A percentile compares a stretch with the other conserved stretches of the same genome.
phyloP scores from a whole-genome alignment of 495 filamentous ascomycete genomes.

The Aspergillus saccharolyticus region DNA sequence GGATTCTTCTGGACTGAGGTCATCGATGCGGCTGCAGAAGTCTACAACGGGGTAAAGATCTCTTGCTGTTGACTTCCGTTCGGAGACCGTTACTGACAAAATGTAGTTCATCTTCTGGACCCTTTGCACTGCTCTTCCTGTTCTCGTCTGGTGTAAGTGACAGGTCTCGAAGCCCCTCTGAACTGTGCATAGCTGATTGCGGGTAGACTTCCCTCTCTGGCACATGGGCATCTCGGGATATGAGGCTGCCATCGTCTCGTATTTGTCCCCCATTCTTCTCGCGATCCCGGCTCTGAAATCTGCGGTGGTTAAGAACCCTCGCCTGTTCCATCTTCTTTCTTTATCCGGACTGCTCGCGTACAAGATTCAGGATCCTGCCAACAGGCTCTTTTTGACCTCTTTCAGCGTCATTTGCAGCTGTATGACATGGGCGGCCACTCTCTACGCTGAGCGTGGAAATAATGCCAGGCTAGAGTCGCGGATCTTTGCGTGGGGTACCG shows the following conservation, averaged over 20 bases:
- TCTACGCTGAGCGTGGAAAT: conserved; percentile 73
- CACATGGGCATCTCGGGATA: conserved; percentile 99
- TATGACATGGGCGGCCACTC: conserved; percentile 74
- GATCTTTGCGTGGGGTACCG: conserved; percentile 73
- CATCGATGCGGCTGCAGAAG: conserved; percentile 78
- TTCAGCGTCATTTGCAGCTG: conserved; percentile 75
- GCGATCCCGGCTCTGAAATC: conserved; percentile 63
- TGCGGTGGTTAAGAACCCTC: conserved; percentile 62
- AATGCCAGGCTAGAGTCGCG: conserved; percentile 71
- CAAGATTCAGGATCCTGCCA: conserved; percentile 64
- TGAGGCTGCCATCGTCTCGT: conserved; percentile 80
- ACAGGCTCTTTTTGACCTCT: conserved; percentile 73
- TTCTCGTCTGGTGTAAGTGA: conserved; percentile 90
- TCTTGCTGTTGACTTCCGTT: background rate
- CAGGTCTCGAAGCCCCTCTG: conserved; percentile 3
- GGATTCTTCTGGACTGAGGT: conserved; percentile 70
- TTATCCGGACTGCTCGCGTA: conserved; percentile 77
- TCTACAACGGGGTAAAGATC: conserved; percentile 79
- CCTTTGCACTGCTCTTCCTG: conserved; percentile 78
- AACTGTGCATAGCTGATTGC: conserved; percentile 16
- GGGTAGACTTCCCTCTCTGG: conserved; percentile 94
- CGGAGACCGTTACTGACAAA: conserved; percentile 14
- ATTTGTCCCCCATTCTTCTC: conserved; percentile 79
- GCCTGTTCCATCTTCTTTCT: conserved; percentile 66
- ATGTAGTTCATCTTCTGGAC: conserved; percentile 92